Percentiles rank a stretch among this genome's conserved stretches.
Conservation (phyloP, 176 grass and related monocot genomes). For the Triticum urartu region DNA sequence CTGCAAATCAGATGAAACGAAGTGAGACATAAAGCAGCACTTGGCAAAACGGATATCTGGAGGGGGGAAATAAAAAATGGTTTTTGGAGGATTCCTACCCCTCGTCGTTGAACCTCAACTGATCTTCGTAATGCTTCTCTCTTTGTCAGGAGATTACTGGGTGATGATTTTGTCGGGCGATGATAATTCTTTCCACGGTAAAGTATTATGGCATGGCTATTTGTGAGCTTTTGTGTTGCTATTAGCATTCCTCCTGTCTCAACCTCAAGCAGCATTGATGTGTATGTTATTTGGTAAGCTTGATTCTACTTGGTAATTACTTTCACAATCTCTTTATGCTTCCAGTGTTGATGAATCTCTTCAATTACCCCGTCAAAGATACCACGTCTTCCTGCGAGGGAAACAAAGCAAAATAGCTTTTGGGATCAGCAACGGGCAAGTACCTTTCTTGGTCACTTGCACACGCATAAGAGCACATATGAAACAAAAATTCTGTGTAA, state of each 20-base stretch:
- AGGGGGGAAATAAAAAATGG: background rate
- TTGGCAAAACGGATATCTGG: conserved; percentile 10
- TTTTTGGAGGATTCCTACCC: conserved; percentile 41
- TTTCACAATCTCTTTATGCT: too few species aligned
- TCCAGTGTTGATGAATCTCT: too few species aligned
- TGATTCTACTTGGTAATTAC: too few species aligned
- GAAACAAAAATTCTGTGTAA: background rate
- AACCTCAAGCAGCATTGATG: too few species aligned
- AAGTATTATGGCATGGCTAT: conserved; percentile 78
- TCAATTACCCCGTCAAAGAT: too few species aligned
- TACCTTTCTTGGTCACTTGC: background rate
- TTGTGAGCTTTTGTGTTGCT: conserved; percentile 63
- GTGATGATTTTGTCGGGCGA: conserved; percentile 53
- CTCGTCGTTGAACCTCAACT: conserved; percentile 73
- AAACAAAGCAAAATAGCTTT: too few species aligned
- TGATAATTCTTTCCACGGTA: conserved; percentile 85
- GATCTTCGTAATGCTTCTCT: conserved; percentile 84
- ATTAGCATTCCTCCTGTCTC: too few species aligned
- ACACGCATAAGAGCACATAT: conserved; percentile 2
- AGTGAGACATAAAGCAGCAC: background rate
- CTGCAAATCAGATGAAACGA: conserved; percentile 43
- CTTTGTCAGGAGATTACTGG: conserved; percentile 67
- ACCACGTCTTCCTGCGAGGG: too few species aligned
- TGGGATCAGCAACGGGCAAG: background rate
- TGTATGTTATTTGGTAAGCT: too few species aligned